phyloP scores from a whole-genome alignment of 371 early-diverging fungal species.

The Mucor ambiguus region DNA sequence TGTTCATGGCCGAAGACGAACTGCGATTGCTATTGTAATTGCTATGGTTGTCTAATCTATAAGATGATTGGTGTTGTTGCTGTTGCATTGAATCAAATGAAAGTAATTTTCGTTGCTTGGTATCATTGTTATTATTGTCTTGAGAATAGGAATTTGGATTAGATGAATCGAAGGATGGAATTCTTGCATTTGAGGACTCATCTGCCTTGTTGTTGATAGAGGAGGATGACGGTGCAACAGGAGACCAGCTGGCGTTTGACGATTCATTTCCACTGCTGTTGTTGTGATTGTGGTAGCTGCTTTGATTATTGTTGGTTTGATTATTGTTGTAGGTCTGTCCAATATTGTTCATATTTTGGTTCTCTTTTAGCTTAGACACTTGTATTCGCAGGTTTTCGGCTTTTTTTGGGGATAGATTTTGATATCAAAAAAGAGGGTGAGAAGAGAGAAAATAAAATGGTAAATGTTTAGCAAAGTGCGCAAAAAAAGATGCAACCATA shows the following conservation, averaged over 20 bases:
- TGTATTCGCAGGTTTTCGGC: constrained; percentile 31
- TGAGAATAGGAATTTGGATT: constrained; percentile 4
- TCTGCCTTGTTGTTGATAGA: not conserved
- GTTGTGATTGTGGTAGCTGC: not conserved
- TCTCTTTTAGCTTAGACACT: constrained; percentile 26
- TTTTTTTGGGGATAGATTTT: constrained; percentile 3
- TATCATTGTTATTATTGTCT: constrained; percentile 6
- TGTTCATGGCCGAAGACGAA: not conserved
- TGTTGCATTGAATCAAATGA: constrained; percentile 21
- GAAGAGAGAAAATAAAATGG: not conserved
- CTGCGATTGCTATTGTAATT: not conserved
- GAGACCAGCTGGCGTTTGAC: not conserved
- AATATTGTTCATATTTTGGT: constrained; percentile 4
- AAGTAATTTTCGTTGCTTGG: constrained; percentile 16
- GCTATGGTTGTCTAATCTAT: constrained; percentile 8
- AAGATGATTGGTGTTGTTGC: constrained; percentile 10
- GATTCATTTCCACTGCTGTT: constrained; percentile 9
- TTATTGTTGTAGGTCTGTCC: not conserved
- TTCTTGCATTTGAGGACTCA: constrained; percentile 4
- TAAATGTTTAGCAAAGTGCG: not conserved
- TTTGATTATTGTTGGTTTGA: not conserved
- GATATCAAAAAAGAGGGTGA: not conserved
- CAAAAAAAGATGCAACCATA: not conserved
- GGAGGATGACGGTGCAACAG: not conserved
- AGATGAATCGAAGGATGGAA: not conserved